These are phyloP conservation scores for Kandelia obovata DNA, from an alignment of 345 rosid genomes.

Conservation along the genomic window DNA sequence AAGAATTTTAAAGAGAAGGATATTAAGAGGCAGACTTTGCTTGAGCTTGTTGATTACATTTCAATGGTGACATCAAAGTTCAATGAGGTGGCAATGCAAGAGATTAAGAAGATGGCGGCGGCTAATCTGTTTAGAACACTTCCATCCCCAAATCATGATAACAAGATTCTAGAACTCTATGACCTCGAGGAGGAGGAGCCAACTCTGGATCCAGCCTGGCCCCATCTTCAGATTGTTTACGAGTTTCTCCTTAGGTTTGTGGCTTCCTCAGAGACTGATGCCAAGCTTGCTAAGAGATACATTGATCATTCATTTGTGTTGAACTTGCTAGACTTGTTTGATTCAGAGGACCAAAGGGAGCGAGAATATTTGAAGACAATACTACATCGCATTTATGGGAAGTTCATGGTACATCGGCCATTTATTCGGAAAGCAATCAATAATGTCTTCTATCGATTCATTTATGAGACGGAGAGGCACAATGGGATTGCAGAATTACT, in stretches of 20 bases:
- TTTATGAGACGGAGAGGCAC: constrained; percentile 65
- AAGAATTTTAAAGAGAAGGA: constrained; percentile 76
- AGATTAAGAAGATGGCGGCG: constrained; percentile 45
- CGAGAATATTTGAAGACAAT: constrained; percentile 67
- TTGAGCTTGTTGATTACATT: constrained; percentile 71
- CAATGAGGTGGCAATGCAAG: constrained; percentile 57
- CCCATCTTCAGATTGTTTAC: constrained; percentile 65
- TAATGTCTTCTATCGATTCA: constrained; percentile 67
- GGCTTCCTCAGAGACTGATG: constrained; percentile 55
- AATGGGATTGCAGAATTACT: constrained; percentile 72
- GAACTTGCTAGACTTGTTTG: constrained; percentile 58
- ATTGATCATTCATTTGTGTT: constrained; percentile 61
- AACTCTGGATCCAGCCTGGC: constrained; percentile 55
- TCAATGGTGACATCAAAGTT: constrained; percentile 44
- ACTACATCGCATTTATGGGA: constrained; percentile 57
- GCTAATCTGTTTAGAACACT: constrained; percentile 55
- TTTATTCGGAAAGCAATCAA: constrained; percentile 61
- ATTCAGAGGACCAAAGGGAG: constrained; percentile 67
- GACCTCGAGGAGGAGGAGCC: constrained; percentile 63
- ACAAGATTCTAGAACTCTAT: constrained; percentile 41
- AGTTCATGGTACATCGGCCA: constrained; percentile 71
- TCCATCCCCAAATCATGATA: constrained; percentile 39
- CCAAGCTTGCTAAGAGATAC: constrained; percentile 61
- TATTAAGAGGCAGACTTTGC: constrained; percentile 64
- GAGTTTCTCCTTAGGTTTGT: constrained; percentile 59